These are phyloP conservation scores for Flueggea neowawraea DNA, from an alignment of 441 rosid species.

Conservation along the genomic window DNA sequence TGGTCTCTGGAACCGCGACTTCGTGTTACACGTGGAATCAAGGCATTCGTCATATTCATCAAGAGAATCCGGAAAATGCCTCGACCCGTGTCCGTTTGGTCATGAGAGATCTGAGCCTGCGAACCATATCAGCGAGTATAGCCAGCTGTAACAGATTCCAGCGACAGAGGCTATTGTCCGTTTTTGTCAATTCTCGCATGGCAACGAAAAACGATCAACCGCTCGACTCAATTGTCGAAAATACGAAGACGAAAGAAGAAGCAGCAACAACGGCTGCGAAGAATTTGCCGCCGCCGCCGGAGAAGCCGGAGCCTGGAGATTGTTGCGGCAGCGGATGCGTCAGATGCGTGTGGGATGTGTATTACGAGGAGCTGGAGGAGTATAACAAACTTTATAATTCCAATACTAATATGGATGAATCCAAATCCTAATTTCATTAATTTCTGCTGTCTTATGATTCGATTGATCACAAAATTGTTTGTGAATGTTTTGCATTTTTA, in stretches of 20 bases:
- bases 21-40: no score
- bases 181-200: constrained; percentile 15
- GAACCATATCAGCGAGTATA: constrained; percentile 14
- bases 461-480: no score
- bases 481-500: no score
- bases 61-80: background rate
- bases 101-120: constrained; percentile 28
- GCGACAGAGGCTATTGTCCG: constrained; percentile 4
- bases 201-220: constrained; percentile 16
- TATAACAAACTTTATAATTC: constrained; percentile 45
- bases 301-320: constrained; percentile 91
- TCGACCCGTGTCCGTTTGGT: constrained; percentile 10
- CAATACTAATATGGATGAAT: constrained; percentile 18
- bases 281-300: constrained; percentile 54
- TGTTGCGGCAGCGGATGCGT: constrained; percentile 98
- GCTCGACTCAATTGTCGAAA: constrained; percentile 11
- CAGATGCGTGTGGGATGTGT: constrained; percentile 97
- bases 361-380: constrained; percentile 81
- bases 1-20: no score
- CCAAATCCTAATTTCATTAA: constrained; percentile 8
- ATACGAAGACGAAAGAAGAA: constrained; percentile 10
- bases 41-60: background rate
- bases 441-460: background rate
- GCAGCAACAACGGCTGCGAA: constrained; percentile 19
- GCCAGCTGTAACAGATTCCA: constrained; percentile 15